These are phyloP conservation scores for Xylaria flabelliformis DNA, from an alignment of 495 filamentous ascomycete species.

Conservation along the genomic window DNA sequence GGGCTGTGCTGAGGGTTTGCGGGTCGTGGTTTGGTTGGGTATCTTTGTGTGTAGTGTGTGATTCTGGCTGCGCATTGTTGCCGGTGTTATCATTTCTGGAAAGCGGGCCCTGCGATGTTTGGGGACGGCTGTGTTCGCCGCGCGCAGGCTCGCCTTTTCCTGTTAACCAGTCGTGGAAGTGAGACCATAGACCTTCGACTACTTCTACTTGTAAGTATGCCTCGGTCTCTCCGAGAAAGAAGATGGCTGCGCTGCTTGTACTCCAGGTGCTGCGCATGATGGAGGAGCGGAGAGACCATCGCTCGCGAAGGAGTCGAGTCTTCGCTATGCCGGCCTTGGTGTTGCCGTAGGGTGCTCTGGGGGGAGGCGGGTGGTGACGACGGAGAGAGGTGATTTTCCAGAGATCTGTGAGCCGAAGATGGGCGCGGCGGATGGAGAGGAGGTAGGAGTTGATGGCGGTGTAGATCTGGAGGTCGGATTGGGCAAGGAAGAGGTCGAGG, in stretches of 20 bases:
- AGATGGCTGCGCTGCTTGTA: constrained; percentile 78
- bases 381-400: constrained; percentile 84
- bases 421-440: constrained; percentile 78
- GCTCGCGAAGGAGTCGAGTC: constrained; percentile 61
- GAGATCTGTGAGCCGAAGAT: constrained; percentile 78
- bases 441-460: constrained; percentile 87
- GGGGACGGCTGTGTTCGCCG: constrained; percentile 26
- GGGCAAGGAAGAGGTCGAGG: constrained; percentile 83
- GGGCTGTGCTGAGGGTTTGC: constrained; percentile 79
- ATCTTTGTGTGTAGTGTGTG: constrained; percentile 2
- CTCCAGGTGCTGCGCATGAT: constrained; percentile 86
- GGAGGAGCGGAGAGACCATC: constrained; percentile 62
- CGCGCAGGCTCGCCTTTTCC: constrained; percentile 34
- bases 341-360: constrained; percentile 66
- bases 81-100: constrained; percentile 6
- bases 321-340: constrained; percentile 61
- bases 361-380: constrained; percentile 74
- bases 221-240: constrained; percentile 84
- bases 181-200: constrained; percentile 76
- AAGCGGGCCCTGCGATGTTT: constrained; percentile 15
- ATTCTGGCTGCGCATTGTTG: neutral
- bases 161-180: constrained; percentile 61
- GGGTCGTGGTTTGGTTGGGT: constrained; percentile 65
- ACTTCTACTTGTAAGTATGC: constrained; percentile 91
- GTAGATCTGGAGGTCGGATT: constrained; percentile 76